Evolutionary conservation across 2,329 filamentous ascomycete genomes (phyloP).

Genomic region (Pseudogymnoascus sp.): DNA sequence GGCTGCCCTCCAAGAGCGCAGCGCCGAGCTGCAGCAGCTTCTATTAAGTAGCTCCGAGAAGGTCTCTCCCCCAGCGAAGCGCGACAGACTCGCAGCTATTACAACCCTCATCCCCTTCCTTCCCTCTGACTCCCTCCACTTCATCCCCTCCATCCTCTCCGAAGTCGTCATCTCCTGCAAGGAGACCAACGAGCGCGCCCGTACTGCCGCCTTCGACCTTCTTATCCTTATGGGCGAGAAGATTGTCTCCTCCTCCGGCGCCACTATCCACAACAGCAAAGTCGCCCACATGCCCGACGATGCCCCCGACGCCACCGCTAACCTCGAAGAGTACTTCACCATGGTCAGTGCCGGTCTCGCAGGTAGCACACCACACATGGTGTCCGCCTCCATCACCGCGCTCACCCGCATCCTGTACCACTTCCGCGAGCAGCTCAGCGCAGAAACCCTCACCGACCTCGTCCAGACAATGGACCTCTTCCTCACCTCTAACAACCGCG

Average conservation of each 20-base stretch:
- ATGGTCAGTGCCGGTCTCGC: conserved; percentile 97
- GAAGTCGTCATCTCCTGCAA: conserved; percentile 96
- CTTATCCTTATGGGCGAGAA: conserved; percentile 81
- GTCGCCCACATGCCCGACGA: conserved; percentile 80
- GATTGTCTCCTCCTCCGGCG: conserved; percentile 58
- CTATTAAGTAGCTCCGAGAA: conserved; percentile 73
- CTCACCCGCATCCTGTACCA: conserved; percentile 90
- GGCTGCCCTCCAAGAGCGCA: conserved; percentile 67
- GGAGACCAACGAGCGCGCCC: conserved; percentile 91
- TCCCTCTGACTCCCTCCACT: conserved; percentile 72
- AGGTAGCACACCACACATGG: conserved; percentile 90
- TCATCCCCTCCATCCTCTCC: conserved; percentile 83
- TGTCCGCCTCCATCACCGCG: conserved; percentile 92
- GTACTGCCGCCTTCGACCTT: conserved; percentile 81
- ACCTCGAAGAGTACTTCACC: conserved; percentile 90
- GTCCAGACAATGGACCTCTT: conserved; percentile 95
- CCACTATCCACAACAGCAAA: conserved; percentile 73
- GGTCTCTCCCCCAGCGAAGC: conserved; percentile 74
- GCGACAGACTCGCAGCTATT: conserved; percentile 79
- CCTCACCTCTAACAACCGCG: conserved; percentile 89
- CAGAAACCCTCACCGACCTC: conserved; percentile 67
- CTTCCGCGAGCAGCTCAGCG: conserved; percentile 64
- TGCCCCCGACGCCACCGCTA: conserved; percentile 68
- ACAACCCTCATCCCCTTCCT: conserved; percentile 71
- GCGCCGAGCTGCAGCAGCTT: conserved; percentile 70